phyloP scores from a whole-genome alignment of 2,329 filamentous ascomycete genomes.

The Aspergillus awamori region DNA sequence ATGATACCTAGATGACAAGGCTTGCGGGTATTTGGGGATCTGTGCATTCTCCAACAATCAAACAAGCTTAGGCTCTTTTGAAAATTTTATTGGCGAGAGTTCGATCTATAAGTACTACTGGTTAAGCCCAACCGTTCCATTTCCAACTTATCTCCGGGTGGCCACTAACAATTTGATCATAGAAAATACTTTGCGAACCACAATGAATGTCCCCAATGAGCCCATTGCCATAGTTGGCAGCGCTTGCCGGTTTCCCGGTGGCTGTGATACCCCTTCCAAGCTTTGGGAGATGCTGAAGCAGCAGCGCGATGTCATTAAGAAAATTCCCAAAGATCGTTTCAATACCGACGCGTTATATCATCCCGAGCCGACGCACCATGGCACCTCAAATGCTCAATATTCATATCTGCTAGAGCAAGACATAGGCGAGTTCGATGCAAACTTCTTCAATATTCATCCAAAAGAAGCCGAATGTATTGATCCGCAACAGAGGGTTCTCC shows the following conservation, averaged over 20 bases:
- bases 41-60: too few species aligned
- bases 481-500: conserved; percentile 15
- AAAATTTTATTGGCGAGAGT: too few species aligned
- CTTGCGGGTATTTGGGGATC: too few species aligned
- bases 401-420: conserved; percentile 10
- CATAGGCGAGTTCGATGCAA: conserved; percentile 7
- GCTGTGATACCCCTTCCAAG: conserved; percentile 1
- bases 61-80: too few species aligned
- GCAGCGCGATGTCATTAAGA: conserved; percentile 1
- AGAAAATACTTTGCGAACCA: not conserved
- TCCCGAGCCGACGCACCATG: conserved; percentile 5
- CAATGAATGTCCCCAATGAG: not conserved
- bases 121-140: too few species aligned
- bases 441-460: conserved; percentile 13
- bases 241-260: conserved; percentile 17
- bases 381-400: not conserved
- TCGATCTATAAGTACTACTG: too few species aligned
- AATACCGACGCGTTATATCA: conserved; percentile 8
- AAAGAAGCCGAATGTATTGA: conserved; percentile 17
- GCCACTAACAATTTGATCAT: not conserved
- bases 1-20: too few species aligned
- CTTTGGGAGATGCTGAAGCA: conserved; percentile 16
- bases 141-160: not conserved
- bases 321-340: conserved; percentile 7
- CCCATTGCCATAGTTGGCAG: conserved; percentile 20